Base-by-base conservation (phyloP, 2,329 filamentous ascomycete species). In the Neofusicoccum parvum region DNA sequence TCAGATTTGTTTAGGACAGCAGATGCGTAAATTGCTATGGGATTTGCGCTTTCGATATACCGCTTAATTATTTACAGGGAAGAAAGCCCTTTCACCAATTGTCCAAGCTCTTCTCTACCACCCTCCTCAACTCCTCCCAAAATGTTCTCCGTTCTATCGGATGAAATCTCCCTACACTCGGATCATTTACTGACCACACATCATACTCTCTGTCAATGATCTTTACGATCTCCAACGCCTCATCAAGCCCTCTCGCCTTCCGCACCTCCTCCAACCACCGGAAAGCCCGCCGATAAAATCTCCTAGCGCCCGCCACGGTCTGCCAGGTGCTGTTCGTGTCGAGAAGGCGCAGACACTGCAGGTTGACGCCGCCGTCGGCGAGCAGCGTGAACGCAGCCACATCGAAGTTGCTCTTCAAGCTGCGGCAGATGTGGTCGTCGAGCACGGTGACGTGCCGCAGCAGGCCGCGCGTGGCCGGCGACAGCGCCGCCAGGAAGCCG, bases 201-300 rank as follows among this genome's bases (percentile, higher is more conserved):
- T 46, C 39, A 5, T 58, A 45, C 23, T 45, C 5, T 11, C 4
- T 5, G 14, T 37, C 39, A 14, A 58, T n/a, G 4, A 58, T 5
- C 27, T 41, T 14, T 15, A 34, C n/a, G 14, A 27, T 15, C 10
- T 32, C 20, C 7, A 45, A 15, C 10, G 54, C 54, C 23, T 36
- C 54, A 12, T 45, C 39, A 5, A 58, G 6, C 11, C 73, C 71
- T 50, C 70, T 75, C 3, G 69, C 70, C 11, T 56, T 50, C 3
- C 70, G 75, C 10, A 77, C 67, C 0, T 72, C 73, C 49, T 79
- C 77, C 7, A 79, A 67, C 75, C 75, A 78, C 3, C 72, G 70
- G 36, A 76, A 76, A 0, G 71, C 75, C 51, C 78, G 72, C 9
- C 75, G 76, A 60, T 77, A 79, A 36, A 78, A 58, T 23, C 73